A percentile compares a stretch with the other conserved stretches of the same genome.
Evolutionary conservation across 257 asterid species (phyloP).

Genomic region (Coffea eugenioides): DNA sequence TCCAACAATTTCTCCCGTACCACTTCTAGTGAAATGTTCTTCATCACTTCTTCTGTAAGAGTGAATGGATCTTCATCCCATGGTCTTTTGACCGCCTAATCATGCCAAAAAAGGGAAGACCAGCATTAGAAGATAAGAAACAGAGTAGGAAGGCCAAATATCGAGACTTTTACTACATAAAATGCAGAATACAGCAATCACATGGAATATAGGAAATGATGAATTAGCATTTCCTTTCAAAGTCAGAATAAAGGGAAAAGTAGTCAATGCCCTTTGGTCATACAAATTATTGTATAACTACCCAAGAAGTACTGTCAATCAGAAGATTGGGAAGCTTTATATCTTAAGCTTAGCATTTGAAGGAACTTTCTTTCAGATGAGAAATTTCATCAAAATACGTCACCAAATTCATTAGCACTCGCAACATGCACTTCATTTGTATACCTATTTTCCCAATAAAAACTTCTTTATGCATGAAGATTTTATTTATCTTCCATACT

Average conservation of each 20-base stretch:
- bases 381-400: background rate
- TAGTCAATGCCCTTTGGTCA: background rate
- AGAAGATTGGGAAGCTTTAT: background rate
- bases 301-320: background rate
- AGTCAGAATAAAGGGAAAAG: background rate
- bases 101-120: slow-evolving; percentile 19
- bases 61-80: slow-evolving; percentile 96
- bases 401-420: background rate
- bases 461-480: background rate
- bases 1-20: slow-evolving; percentile 83
- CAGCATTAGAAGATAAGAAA: background rate
- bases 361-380: background rate
- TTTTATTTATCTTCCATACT: background rate
- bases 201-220: background rate
- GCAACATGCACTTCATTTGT: background rate
- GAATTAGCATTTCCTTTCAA: background rate
- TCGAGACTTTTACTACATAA: background rate
- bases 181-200: background rate
- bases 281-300: background rate
- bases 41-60: slow-evolving; percentile 91
- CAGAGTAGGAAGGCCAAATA: background rate
- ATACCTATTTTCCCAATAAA: background rate
- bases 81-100: slow-evolving; percentile 73
- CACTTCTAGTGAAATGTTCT: slow-evolving; percentile 83
- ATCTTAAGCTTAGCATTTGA: slow-evolving; percentile 1